Percentiles rank a stretch among this genome's conserved stretches.
Evolutionary conservation across 1,139 yeast genomes (phyloP).

Genomic region (Debaryomycetaceae sp.): DNA sequence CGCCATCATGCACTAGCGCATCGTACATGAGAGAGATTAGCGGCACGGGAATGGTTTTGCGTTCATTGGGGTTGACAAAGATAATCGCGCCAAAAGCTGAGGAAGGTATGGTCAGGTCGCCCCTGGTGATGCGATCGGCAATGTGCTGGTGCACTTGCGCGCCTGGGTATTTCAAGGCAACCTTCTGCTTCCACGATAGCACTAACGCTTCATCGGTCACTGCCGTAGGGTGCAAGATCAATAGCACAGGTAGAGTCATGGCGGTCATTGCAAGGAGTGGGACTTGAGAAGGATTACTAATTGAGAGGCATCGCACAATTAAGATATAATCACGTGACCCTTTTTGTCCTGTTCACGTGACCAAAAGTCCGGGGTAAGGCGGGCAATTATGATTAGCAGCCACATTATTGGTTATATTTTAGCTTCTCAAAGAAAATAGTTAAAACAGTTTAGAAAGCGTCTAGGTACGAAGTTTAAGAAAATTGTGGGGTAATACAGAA

Average conservation of each 20-base stretch:
- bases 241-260: conserved; percentile 20
- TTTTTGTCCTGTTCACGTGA: no score
- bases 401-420: no score
- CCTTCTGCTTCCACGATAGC: conserved; percentile 8
- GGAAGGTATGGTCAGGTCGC: conserved; percentile 37
- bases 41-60: conserved; percentile 29
- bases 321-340: no score
- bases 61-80: conserved; percentile 50
- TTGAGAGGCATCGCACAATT: no score
- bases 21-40: conserved; percentile 32
- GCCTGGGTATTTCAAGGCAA: conserved; percentile 7
- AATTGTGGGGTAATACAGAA: no score
- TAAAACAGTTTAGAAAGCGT: no score
- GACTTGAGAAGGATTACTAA: no score
- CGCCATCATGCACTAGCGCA: conserved; percentile 37
- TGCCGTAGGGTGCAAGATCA: conserved; percentile 63
- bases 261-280: no score
- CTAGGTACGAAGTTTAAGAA: no score
- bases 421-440: no score
- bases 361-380: no score
- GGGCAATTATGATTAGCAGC: no score
- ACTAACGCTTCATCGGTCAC: conserved; percentile 50
- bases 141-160: conserved; percentile 45
- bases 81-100: conserved; percentile 38
- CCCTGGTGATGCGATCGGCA: conserved; percentile 57